These are phyloP conservation scores for Imleria badia DNA, from an alignment of 768 basidiomycete species.

Conservation along the genomic window DNA sequence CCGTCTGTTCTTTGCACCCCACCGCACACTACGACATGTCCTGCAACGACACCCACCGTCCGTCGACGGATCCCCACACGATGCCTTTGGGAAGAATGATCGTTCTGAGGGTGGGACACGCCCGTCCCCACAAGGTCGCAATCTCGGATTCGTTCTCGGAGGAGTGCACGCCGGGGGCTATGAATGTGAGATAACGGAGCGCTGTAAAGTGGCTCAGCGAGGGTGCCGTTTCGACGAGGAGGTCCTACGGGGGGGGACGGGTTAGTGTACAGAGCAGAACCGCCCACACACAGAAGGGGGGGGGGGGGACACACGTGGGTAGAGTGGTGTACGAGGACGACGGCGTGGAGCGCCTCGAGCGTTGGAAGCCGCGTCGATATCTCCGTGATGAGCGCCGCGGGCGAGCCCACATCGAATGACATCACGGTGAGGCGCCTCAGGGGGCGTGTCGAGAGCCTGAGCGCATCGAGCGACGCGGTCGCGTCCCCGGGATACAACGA, in stretches of 20 bases:
- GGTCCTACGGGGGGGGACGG: constrained; percentile 30
- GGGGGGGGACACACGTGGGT: constrained; percentile 39
- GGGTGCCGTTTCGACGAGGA: constrained; percentile 41
- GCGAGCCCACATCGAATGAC: constrained; percentile 51
- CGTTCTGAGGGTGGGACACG: constrained; percentile 60
- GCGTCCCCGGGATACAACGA: constrained; percentile 47
- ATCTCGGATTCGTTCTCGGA: constrained; percentile 47
- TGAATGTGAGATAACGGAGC: constrained; percentile 56
- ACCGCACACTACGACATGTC: constrained; percentile 8
- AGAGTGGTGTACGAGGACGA: constrained; percentile 51
- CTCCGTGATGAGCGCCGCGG: constrained; percentile 44
- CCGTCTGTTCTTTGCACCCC: too few species aligned
- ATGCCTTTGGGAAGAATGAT: constrained; percentile 63
- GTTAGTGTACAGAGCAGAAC: too few species aligned
- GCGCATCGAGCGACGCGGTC: constrained; percentile 42
- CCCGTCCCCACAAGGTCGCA: constrained; percentile 53
- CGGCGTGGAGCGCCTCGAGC: constrained; percentile 61
- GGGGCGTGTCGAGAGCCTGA: constrained; percentile 38
- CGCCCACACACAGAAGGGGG: too few species aligned
- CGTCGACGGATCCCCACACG: constrained; percentile 51
- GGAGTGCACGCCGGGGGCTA: constrained; percentile 40
- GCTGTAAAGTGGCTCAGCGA: constrained; percentile 44
- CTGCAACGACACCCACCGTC: constrained; percentile 24
- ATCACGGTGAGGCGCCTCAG: constrained; percentile 56
- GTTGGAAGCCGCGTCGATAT: constrained; percentile 46